Base-by-base conservation (phyloP, 2,329 filamentous ascomycete genomes). In the Lecanicillium sp. region DNA sequence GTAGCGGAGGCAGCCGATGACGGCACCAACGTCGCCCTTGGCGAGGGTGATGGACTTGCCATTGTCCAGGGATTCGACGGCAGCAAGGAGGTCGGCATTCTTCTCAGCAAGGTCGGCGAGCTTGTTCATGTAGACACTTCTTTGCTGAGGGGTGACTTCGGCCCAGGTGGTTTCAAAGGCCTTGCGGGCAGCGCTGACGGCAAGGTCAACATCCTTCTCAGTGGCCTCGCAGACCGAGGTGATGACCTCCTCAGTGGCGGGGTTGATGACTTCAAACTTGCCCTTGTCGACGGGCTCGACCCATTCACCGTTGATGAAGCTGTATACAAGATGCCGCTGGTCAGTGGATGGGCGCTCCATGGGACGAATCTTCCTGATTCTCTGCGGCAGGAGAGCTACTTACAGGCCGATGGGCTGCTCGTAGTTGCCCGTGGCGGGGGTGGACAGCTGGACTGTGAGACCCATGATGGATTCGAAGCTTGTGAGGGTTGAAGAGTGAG, bases 241-340 rank as follows among this genome's bases (percentile, higher is more conserved):
- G 69, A 94, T 94, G 56, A 86, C 78, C 64, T 88, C 80, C 64
- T 95, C 89, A 48, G 78, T 86, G 48, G 82, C 57, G 43, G 88
- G 88, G 75, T 94, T 94, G 73, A 92, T 82, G 62, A 88, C 84
- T 67, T 95, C 87, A 57, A 95, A 92, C 50, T 82, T 88, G 75
- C 86, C 83, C 68, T 88, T 88, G 53, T 94, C 85, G 47, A 83
- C 80, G 59, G 79, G 73, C 54, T 64, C 61, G 48, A 94, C 78
- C 68, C 82, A 95, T 65, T 95, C 83, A 64, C 90, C 89, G 76
- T 92, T 89, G 75, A 94, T 92, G 75, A 86, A 92, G 45, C 83
- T 86, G 54, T 9, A 15, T 16, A 35, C 6, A 7, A n/a, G n/a
- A n/a, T n/a, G n/a, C n/a, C n/a, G n/a, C n/a, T 7, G 27, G 13